Evolutionary conservation across 768 basidiomycete genomes (phyloP).

Genomic region (Boletus patriciae): DNA sequence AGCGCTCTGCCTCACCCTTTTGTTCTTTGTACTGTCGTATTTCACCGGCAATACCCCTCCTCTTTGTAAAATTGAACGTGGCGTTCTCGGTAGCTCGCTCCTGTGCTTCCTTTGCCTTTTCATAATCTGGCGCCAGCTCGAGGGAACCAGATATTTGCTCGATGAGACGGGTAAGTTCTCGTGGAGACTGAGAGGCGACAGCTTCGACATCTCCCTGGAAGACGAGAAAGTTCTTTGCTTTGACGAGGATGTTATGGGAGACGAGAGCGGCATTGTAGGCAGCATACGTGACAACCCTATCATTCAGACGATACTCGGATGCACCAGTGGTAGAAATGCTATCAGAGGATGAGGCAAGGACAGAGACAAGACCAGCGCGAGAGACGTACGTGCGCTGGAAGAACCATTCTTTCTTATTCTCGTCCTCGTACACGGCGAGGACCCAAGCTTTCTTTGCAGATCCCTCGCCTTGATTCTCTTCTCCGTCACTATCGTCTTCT

Average conservation of each 20-base stretch:
- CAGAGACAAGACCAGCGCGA: neutral
- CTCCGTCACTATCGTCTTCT: conserved; percentile 48
- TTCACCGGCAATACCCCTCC: conserved; percentile 90
- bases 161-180: conserved; percentile 84
- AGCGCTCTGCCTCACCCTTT: conserved; percentile 87
- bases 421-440: conserved; percentile 83
- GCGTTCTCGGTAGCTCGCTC: conserved; percentile 93
- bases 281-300: conserved; percentile 76
- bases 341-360: neutral
- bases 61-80: conserved; percentile 92
- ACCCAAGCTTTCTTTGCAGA: conserved; percentile 96
- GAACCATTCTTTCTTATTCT: conserved; percentile 74
- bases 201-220: conserved; percentile 99
- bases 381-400: conserved; percentile 87
- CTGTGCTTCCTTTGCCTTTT: conserved; percentile 82
- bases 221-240: conserved; percentile 98
- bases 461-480: conserved; percentile 64
- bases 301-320: conserved; percentile 90
- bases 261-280: conserved; percentile 88
- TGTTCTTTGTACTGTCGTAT: conserved; percentile 98
- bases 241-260: conserved; percentile 92
- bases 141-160: conserved; percentile 96
- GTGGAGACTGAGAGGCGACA: conserved; percentile 91
- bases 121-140: conserved; percentile 86
- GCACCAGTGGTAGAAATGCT: conserved; percentile 87